Percentiles rank a stretch among this genome's conserved stretches.
phyloP scores from a whole-genome alignment of 371 early-diverging fungal species.

The Mucor indicus region DNA sequence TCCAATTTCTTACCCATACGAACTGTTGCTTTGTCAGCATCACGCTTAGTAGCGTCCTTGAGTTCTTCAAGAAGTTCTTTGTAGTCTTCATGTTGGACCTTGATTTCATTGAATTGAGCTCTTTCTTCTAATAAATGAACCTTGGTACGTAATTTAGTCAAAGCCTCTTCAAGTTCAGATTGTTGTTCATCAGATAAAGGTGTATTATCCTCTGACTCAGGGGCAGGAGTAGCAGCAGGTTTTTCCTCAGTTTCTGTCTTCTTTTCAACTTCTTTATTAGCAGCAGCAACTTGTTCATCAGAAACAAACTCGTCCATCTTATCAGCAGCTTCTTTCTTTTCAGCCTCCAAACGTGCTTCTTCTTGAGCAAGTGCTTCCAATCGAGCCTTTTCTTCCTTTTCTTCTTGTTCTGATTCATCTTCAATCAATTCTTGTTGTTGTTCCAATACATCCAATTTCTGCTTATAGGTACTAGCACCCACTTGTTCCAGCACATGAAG shows the following conservation, averaged over 20 bases:
- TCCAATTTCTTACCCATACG: constrained; percentile 61
- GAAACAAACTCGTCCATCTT: constrained; percentile 26
- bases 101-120: constrained; percentile 64
- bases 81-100: constrained; percentile 63
- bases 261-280: background rate
- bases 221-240: background rate
- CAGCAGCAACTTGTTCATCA: constrained; percentile 14
- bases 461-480: constrained; percentile 89
- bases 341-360: constrained; percentile 24
- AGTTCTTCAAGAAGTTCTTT: constrained; percentile 63
- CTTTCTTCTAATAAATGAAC: constrained; percentile 66
- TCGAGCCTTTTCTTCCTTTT: constrained; percentile 52
- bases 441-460: constrained; percentile 89
- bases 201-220: constrained; percentile 4
- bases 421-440: constrained; percentile 95
- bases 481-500: constrained; percentile 83
- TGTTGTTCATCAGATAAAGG: constrained; percentile 59
- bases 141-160: constrained; percentile 60
- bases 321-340: constrained; percentile 37
- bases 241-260: background rate
- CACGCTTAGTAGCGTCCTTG: constrained; percentile 53
- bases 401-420: constrained; percentile 80
- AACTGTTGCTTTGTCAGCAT: constrained; percentile 53
- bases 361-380: constrained; percentile 43
- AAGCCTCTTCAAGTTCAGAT: constrained; percentile 61